These are phyloP conservation scores for Pleurotus pulmonarius DNA, from an alignment of 768 basidiomycete genomes.

Conservation along the genomic window DNA sequence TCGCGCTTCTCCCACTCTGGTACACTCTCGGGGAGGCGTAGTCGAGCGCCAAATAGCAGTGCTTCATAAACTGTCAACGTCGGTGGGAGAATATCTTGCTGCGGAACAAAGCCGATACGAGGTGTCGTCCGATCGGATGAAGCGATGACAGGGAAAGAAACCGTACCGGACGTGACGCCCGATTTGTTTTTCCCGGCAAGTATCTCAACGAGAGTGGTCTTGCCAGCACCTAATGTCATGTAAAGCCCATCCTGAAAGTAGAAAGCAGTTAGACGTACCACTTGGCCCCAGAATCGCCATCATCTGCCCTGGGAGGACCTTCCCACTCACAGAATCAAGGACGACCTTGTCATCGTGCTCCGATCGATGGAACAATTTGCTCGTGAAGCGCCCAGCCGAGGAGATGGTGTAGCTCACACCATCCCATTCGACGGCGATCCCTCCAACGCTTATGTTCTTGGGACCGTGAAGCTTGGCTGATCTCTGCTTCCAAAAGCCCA, in stretches of 20 bases:
- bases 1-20: conserved; percentile 56
- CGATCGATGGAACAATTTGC: not conserved
- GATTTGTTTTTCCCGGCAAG: conserved; percentile 81
- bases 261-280: conserved; percentile 39
- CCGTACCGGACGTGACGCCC: conserved; percentile 62
- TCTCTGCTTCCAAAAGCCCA: conserved; percentile 61
- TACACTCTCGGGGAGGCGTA: conserved; percentile 77
- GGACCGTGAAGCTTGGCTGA: conserved; percentile 40
- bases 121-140: conserved; percentile 26
- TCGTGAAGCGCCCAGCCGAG: conserved; percentile 15
- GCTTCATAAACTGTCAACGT: conserved; percentile 80
- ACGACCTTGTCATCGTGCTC: conserved; percentile 52
- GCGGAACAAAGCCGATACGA: conserved; percentile 82
- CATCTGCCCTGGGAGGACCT: conserved; percentile 76
- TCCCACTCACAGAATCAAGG: conserved; percentile 66
- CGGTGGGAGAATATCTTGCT: conserved; percentile 80
- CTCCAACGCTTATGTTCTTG: conserved; percentile 18
- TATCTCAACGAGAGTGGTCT: conserved; percentile 89
- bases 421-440: conserved; percentile 62
- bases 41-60: conserved; percentile 78
- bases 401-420: conserved; percentile 65
- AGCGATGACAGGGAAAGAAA: conserved; percentile 46
- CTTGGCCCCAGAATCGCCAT: conserved; percentile 92
- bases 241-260: not conserved
- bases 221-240: conserved; percentile 62